phyloP scores from a whole-genome alignment of 768 basidiomycete species.

The Mycena pura region DNA sequence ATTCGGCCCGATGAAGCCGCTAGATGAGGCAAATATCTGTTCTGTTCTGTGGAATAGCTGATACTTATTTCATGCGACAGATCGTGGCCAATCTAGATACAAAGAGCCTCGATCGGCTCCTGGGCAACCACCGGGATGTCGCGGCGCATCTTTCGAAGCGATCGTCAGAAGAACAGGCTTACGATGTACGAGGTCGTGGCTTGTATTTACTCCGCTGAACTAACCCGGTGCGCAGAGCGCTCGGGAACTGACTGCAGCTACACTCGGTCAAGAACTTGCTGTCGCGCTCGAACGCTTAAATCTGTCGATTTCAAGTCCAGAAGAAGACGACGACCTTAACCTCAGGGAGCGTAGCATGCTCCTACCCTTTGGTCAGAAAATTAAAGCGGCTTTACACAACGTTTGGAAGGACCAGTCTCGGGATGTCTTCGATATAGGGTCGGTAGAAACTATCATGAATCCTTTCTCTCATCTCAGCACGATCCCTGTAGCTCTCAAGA shows the following conservation, averaged over 20 bases:
- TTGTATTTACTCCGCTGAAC: background rate
- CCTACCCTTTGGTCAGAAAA: constrained; percentile 55
- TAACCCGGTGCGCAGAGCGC: constrained; percentile 64
- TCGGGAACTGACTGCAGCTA: constrained; percentile 77
- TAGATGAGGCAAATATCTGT: constrained; percentile 69
- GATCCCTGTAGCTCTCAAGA: constrained; percentile 65
- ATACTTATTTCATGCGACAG: constrained; percentile 37
- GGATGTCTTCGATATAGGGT: constrained; percentile 89
- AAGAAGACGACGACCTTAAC: constrained; percentile 52
- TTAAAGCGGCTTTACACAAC: constrained; percentile 69
- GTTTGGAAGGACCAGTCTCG: constrained; percentile 74
- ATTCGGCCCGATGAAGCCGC: constrained; percentile 52
- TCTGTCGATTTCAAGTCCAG: constrained; percentile 53
- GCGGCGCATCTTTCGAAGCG: constrained; percentile 71
- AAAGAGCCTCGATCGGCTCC: constrained; percentile 62
- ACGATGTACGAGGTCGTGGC: constrained; percentile 60
- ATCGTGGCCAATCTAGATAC: constrained; percentile 58
- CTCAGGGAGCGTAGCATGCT: constrained; percentile 47
- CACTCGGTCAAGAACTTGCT: constrained; percentile 87
- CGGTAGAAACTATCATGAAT: constrained; percentile 28
- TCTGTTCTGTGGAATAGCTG: background rate
- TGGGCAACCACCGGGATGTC: constrained; percentile 69
- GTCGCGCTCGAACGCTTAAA: constrained; percentile 65
- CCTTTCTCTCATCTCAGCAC: background rate
- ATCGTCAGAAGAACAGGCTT: constrained; percentile 81